These are phyloP conservation scores for Arachis stenosperma DNA, from an alignment of 306 rosid species.

Conservation along the genomic window DNA sequence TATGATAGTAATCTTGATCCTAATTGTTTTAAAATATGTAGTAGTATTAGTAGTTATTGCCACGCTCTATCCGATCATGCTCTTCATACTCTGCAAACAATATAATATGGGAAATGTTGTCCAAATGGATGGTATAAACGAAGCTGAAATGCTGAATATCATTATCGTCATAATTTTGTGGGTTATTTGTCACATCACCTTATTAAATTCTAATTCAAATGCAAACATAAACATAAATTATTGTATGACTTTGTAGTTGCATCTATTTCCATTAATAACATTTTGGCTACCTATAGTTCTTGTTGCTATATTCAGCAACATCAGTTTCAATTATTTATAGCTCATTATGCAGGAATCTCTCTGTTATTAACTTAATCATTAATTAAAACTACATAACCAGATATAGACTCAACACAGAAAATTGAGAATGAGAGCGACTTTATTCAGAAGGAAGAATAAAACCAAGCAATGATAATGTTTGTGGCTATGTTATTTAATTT, in stretches of 20 bases:
- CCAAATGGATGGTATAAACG: conserved; percentile 30
- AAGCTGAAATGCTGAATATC: conserved; percentile 27
- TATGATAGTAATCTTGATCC: conserved; percentile 37
- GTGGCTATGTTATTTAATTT: too few relatives aligned
- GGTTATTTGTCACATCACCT: conserved; percentile 45
- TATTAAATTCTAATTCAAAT: conserved; percentile 3
- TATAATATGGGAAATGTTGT: conserved; percentile 27
- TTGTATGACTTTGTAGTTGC: background rate
- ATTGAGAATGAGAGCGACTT: too few relatives aligned
- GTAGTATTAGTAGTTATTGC: background rate
- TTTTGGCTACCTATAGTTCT: background rate
- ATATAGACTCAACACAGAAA: too few relatives aligned
- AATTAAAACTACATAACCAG: background rate
- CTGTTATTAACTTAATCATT: background rate
- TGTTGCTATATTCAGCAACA: conserved; percentile 28
- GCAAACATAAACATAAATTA: conserved; percentile 7
- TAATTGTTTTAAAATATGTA: conserved; percentile 36
- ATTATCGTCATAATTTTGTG: conserved; percentile 33
- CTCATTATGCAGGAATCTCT: too few relatives aligned
- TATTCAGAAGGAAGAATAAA: background rate
- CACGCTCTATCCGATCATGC: background rate
- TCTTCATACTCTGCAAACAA: conserved; percentile 5
- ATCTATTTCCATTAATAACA: conserved; percentile 1
- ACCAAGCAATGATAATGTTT: too few relatives aligned
- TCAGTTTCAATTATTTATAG: background rate